Percentiles rank a stretch among this genome's conserved stretches.
phyloP scores from a whole-genome alignment of 305 asterid genomes.

The Fraxinus velutina region DNA sequence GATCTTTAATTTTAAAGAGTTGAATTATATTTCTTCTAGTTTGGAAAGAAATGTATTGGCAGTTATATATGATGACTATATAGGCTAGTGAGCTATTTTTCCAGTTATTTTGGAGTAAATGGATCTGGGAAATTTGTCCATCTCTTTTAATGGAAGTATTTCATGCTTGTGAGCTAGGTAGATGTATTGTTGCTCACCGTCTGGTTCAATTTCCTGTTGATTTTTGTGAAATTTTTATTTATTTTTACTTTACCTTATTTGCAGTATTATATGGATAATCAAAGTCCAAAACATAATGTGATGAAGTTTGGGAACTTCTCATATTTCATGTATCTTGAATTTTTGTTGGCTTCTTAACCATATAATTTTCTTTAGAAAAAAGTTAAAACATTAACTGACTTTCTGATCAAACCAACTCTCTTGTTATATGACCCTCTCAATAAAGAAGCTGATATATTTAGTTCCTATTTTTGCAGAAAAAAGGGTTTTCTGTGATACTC shows the following conservation, averaged over 20 bases:
- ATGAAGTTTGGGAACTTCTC: background rate
- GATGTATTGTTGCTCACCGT: background rate
- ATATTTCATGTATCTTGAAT: background rate
- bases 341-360: background rate
- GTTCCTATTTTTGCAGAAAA: conserved; percentile 46
- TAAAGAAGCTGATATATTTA: background rate
- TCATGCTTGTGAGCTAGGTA: background rate
- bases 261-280: background rate
- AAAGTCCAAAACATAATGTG: background rate
- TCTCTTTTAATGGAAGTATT: background rate
- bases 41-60: background rate
- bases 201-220: background rate
- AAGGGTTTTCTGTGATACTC: conserved; percentile 72
- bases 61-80: background rate
- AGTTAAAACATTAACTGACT: background rate
- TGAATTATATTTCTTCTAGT: background rate
- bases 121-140: background rate
- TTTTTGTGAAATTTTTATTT: background rate
- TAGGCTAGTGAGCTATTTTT: background rate
- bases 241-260: background rate
- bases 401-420: background rate
- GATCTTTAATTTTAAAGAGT: background rate
- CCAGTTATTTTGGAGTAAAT: background rate
- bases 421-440: background rate
- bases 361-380: background rate